A percentile compares a stretch with the other conserved stretches of the same genome.
Evolutionary conservation across 805 yeast genomes (phyloP).

Genomic region (Candida michaelii): DNA sequence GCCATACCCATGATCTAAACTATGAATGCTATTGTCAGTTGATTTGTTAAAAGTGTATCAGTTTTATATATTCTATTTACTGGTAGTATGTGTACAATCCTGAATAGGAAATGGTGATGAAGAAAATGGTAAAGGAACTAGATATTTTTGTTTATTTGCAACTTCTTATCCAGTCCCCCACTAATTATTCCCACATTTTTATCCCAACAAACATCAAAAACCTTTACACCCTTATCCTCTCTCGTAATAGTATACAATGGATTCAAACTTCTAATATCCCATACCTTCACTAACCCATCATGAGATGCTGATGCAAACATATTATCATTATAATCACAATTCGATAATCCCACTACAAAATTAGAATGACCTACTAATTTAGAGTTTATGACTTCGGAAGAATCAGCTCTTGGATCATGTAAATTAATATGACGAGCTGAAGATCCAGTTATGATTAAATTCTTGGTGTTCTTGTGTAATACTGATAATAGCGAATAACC

Average conservation of each 20-base stretch:
- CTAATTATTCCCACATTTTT: slow-evolving; percentile 75
- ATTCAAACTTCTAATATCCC: slow-evolving; percentile 90
- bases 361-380: slow-evolving; percentile 89
- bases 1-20: too few species aligned
- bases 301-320: slow-evolving; percentile 91
- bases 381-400: slow-evolving; percentile 51
- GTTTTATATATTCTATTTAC: too few species aligned
- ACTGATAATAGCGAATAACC: slow-evolving; percentile 81
- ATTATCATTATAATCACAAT: slow-evolving; percentile 75
- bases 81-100: too few species aligned
- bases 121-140: too few species aligned
- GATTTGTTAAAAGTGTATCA: too few species aligned
- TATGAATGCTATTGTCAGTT: too few species aligned
- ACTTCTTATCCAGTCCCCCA: slow-evolving; percentile 92
- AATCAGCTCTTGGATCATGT: slow-evolving; percentile 83
- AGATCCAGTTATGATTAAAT: slow-evolving; percentile 88
- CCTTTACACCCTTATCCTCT: slow-evolving; percentile 55
- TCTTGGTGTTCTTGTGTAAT: slow-evolving; percentile 61
- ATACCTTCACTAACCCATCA: slow-evolving; percentile 91
- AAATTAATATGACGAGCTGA: slow-evolving; percentile 95
- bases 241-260: slow-evolving; percentile 81
- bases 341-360: slow-evolving; percentile 78
- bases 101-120: too few species aligned
- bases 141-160: slow-evolving; percentile 67
- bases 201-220: slow-evolving; percentile 88